Evolutionary conservation across 2,329 filamentous ascomycete genomes (phyloP).

Genomic region (Scolecobasidium constrictum): DNA sequence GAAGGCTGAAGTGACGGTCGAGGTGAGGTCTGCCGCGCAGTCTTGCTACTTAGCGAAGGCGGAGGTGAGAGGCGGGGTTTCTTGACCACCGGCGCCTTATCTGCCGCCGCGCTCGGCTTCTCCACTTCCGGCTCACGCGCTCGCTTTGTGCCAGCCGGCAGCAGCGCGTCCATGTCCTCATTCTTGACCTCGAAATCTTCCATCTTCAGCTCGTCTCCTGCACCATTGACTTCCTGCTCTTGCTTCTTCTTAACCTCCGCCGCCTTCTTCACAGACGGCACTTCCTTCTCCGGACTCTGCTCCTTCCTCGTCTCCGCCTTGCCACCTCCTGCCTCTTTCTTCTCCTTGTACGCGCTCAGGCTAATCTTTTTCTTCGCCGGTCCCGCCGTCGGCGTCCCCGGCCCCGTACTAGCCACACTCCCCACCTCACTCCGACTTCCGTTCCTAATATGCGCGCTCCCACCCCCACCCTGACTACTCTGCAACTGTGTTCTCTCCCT

Average conservation of each 20-base stretch:
- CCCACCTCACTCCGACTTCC: too few relatives aligned
- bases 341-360: constrained; percentile 50
- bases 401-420: too few relatives aligned
- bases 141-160: too few relatives aligned
- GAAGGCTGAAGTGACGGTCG: not conserved
- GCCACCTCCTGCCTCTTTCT: too few relatives aligned
- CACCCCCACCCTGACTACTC: too few relatives aligned
- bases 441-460: too few relatives aligned
- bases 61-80: not conserved
- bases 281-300: not conserved
- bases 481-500: too few relatives aligned
- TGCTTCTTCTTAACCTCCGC: too few relatives aligned
- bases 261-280: not conserved
- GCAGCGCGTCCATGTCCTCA: too few relatives aligned
- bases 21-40: not conserved
- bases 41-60: not conserved
- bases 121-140: not conserved
- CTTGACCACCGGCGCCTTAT: not conserved
- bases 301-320: constrained; percentile 4
- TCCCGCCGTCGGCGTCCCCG: constrained; percentile 28
- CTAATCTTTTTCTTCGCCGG: constrained; percentile 50
- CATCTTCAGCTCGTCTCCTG: too few relatives aligned
- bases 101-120: not conserved
- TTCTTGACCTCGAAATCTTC: too few relatives aligned
- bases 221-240: too few relatives aligned